Evolutionary conservation across 2,329 filamentous ascomycete genomes (phyloP), one percentile per base, ranked within the genome.

Genomic region (Albifimbria verrucaria): DNA sequence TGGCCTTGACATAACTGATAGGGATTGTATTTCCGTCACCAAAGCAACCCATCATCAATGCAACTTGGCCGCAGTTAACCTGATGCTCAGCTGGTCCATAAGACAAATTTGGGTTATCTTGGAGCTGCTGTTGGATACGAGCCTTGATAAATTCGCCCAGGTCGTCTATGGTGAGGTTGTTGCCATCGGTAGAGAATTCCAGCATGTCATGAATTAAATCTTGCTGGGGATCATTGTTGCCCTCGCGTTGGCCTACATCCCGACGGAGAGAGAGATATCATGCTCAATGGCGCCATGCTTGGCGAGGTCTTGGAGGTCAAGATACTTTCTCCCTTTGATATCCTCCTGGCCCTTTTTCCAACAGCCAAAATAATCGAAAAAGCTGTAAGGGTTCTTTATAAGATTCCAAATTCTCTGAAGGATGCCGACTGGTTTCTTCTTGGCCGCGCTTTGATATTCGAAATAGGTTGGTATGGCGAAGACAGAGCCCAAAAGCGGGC

Each of bases 1-100:
- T 52, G 32, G 59, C 60, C 2, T 48, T 52, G n/a, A 60, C 56
- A 20, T 62, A 60, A 12, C 48, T 39, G 36, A 57, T 52, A 0
- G 25, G 50, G 26, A 53, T 49, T 5, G 51, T 52, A 20, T 52
- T 52, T 10, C 51, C 46, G n/a, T 52, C 45, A 10, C 51, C 51
- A 26, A 54, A 53, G 49, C 42, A 57, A 44, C 43, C 51, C 51
- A 52, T 52, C 51, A 49, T 52, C 46, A 52, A 28, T 2, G 51
- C 51, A 18, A 52, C 39, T 20, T 52, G 51, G 28, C 51, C 51
- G 36, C 45, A 49, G 24, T 52, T 52, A 4, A 52, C 51, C 24
- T 49, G 46, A 39, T 52, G 51, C 46, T 52, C 46, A 20, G 26
- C 44, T 24, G 51, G 46, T 18, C 46, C 51, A 41, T 49, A 52